These are phyloP conservation scores for Penicillium sp. DNA, from an alignment of 2,329 filamentous ascomycete species.

Conservation along the genomic window DNA sequence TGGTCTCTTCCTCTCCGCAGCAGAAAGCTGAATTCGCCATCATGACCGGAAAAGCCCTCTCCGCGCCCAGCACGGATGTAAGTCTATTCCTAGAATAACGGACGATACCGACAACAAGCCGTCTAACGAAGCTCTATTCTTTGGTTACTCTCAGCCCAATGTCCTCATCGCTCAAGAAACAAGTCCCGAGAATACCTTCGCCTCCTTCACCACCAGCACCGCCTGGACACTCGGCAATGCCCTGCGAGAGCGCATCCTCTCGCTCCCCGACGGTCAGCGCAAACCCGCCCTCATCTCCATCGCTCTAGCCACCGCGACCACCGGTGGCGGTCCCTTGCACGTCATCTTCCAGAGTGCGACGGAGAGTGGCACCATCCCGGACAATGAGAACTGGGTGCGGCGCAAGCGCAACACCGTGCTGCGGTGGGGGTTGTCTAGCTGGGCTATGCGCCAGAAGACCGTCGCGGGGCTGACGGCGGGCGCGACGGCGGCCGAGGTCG, in stretches of 20 bases:
- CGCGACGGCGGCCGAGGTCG: constrained; percentile 50
- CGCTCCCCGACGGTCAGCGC: constrained; percentile 31
- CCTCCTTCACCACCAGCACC: constrained; percentile 38
- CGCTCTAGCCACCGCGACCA: constrained; percentile 25
- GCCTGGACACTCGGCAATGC: constrained; percentile 41
- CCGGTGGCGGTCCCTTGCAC: constrained; percentile 44
- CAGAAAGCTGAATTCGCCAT: no score
- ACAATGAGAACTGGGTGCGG: constrained; percentile 68
- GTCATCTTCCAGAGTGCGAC: constrained; percentile 69
- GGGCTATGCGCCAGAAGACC: constrained; percentile 69
- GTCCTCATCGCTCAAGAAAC: constrained; percentile 32
- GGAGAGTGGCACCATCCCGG: constrained; percentile 64
- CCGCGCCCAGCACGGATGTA: constrained; percentile 33
- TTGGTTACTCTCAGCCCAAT: constrained; percentile 25
- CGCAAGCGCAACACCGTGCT: constrained; percentile 71
- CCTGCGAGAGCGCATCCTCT: constrained; percentile 39
- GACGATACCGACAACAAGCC: no score
- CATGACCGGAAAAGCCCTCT: constrained; percentile 26
- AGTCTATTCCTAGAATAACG: constrained; percentile 6
- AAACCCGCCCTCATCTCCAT: constrained; percentile 44
- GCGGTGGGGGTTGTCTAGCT: constrained; percentile 67
- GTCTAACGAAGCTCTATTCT: no score
- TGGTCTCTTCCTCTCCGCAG: no score
- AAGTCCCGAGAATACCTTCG: constrained; percentile 32
- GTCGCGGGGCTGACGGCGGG: constrained; percentile 13